phyloP scores from a whole-genome alignment of 2,329 filamentous ascomycete species.

The Cercospora sp. region DNA sequence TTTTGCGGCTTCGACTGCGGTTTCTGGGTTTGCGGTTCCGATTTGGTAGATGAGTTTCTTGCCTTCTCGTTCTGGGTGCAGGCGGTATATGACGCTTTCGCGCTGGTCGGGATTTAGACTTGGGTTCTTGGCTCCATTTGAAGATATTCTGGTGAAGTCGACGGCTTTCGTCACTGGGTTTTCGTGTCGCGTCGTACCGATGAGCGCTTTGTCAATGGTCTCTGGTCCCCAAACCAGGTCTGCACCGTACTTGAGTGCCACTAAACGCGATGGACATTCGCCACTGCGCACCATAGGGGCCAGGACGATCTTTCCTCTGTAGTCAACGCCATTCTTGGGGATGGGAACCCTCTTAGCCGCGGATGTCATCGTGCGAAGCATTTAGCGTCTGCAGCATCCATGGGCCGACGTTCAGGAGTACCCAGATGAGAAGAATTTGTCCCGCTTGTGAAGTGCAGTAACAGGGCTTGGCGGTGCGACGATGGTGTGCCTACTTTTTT shows the following conservation, averaged over 20 bases:
- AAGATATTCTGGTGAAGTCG: constrained; percentile 78
- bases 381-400: constrained; percentile 30
- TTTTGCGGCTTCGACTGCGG: constrained; percentile 79
- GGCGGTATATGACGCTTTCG: constrained; percentile 74
- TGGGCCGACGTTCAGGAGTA: constrained; percentile 2
- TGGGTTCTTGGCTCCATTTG: constrained; percentile 65
- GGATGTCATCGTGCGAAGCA: constrained; percentile 37
- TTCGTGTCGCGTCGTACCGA: constrained; percentile 75
- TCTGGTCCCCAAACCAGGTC: constrained; percentile 96
- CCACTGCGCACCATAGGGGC: constrained; percentile 91
- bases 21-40: constrained; percentile 78
- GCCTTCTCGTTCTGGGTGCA: constrained; percentile 75
- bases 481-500: neutral
- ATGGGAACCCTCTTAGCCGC: constrained; percentile 69
- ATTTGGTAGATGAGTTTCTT: constrained; percentile 84
- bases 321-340: constrained; percentile 85
- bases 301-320: constrained; percentile 88
- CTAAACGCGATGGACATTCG: constrained; percentile 83
- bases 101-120: constrained; percentile 51
- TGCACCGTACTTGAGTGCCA: constrained; percentile 91
- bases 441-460: neutral
- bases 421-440: neutral
- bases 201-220: constrained; percentile 87
- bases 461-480: constrained; percentile 2
- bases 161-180: constrained; percentile 77